Base-by-base conservation (phyloP, 2,329 filamentous ascomycete genomes). In the Colletotrichum magnum region DNA sequence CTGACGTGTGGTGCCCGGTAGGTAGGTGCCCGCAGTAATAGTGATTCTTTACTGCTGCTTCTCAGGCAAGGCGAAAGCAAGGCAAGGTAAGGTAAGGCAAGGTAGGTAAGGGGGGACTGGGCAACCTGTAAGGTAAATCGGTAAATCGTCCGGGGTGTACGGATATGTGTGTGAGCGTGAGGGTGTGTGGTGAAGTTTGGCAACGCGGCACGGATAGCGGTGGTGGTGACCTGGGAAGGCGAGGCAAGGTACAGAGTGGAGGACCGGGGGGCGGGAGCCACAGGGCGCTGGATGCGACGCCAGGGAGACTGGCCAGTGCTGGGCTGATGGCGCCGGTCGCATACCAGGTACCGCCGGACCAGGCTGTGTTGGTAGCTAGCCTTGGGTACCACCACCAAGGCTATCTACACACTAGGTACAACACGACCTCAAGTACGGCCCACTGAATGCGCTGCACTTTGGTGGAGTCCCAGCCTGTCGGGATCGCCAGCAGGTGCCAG, bases 391-490 rank as follows among this genome's bases (percentile, higher is more conserved):
- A 24, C 21, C 21, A 24, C 21, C 21, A 24, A 24, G 28, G 28
- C 7, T 9, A 32, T 6, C 28, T 32, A 32, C 28, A 32, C 28
- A 24, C 21, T 24, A 24, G 21, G 21, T 24, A 24, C 21, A 24
- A 24, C 21, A 24, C 21, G 21, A 24, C 21, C 21, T 24, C 21
- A 24, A 24, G 28, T 7, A 7, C 28, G 28, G 28, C 28, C 28
- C 28, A 32, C 28, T 32, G 28, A 9, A 32, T 6, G 28, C 28
- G 32, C 32, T 16, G 59, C 53, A 48, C 59, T 10, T 26, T 18
- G 45, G 62, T 48, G 53, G 61, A 56, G 26, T 64, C 18, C 65
- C 65, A 65, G 53, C 39, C 65, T 68, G 60, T 65, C 54, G 65
- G 54, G 61, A 64, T 68, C 28, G 41, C 28, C 28, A 32, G 28